Conservation (phyloP, 148 eudicot genomes). For the Nepenthes mirabilis region DNA sequence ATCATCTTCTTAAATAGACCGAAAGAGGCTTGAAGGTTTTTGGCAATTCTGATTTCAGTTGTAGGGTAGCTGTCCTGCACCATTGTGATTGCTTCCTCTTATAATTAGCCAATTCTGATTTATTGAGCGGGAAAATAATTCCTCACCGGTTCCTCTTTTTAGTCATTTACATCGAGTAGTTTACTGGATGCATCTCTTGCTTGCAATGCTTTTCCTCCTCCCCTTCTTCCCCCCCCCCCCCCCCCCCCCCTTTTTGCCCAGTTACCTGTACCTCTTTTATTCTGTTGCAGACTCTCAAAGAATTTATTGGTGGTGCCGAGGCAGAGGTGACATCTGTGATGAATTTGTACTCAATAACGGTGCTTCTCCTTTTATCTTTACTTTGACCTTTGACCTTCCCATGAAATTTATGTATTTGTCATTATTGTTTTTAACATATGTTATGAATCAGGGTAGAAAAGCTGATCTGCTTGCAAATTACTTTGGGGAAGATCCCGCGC, state of each 20-base stretch:
- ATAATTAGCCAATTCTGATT: too few species aligned
- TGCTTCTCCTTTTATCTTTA: constrained; percentile 19
- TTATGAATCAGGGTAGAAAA: constrained; percentile 66
- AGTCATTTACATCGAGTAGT: too few species aligned
- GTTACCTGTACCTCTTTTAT: not conserved
- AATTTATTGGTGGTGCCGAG: constrained; percentile 58
- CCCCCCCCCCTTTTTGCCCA: not conserved
- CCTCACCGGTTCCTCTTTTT: too few species aligned
- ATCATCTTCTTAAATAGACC: too few species aligned
- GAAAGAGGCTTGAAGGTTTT: too few species aligned
- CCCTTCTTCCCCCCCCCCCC: not conserved
- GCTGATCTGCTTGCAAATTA: constrained; percentile 86
- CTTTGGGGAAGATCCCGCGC: constrained; percentile 95
- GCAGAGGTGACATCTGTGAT: constrained; percentile 65
- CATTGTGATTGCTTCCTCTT: too few species aligned
- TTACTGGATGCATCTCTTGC: not conserved
- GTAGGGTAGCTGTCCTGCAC: too few species aligned
- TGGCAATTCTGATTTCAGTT: too few species aligned
- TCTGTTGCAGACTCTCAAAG: constrained; percentile 49
- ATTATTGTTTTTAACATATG: not conserved
- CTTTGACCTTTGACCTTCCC: constrained; percentile 6
- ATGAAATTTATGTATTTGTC: not conserved
- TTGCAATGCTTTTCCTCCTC: not conserved
- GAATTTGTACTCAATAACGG: constrained; percentile 65
- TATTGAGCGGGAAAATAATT: too few species aligned